Evolutionary conservation across 2,329 filamentous ascomycete species (phyloP).

Genomic region (Corinectria fuckeliana): DNA sequence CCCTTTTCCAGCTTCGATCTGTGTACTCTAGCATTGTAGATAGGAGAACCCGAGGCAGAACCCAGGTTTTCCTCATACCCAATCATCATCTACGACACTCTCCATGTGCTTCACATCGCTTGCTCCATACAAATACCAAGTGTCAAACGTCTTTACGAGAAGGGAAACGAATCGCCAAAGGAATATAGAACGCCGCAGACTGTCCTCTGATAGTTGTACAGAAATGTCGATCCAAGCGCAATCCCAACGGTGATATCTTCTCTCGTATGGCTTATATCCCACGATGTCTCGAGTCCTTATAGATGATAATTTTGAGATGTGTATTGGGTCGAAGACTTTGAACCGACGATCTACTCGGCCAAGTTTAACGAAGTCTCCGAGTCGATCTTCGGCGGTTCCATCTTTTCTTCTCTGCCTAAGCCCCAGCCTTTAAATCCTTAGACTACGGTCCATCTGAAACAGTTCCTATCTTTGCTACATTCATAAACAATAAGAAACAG

Average conservation of each 20-base stretch:
- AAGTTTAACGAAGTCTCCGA: not conserved
- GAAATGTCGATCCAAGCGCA: not conserved
- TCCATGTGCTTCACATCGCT: slow-evolving; percentile 29
- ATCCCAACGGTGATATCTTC: not conserved
- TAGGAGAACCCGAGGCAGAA: slow-evolving; percentile 54
- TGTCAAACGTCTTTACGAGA: not conserved
- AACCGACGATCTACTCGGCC: not conserved
- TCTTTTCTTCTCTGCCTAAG: not conserved
- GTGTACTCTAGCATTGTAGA: slow-evolving; percentile 77
- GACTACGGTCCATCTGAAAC: not conserved
- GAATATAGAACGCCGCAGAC: not conserved
- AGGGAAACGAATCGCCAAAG: not conserved
- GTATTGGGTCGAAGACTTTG: too few species aligned
- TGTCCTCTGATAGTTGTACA: not conserved
- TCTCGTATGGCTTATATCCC: not conserved
- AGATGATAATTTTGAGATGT: too few species aligned
- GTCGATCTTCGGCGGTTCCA: not conserved
- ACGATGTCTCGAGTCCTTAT: too few species aligned
- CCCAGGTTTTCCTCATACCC: slow-evolving; percentile 43
- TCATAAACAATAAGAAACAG: too few species aligned
- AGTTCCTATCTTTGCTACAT: not conserved
- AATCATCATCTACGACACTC: slow-evolving; percentile 33
- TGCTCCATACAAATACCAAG: not conserved
- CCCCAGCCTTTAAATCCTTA: not conserved
- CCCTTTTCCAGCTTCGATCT: slow-evolving; percentile 55